Evolutionary conservation across 2,329 filamentous ascomycete species (phyloP).

Genomic region (Fusarium napiforme): DNA sequence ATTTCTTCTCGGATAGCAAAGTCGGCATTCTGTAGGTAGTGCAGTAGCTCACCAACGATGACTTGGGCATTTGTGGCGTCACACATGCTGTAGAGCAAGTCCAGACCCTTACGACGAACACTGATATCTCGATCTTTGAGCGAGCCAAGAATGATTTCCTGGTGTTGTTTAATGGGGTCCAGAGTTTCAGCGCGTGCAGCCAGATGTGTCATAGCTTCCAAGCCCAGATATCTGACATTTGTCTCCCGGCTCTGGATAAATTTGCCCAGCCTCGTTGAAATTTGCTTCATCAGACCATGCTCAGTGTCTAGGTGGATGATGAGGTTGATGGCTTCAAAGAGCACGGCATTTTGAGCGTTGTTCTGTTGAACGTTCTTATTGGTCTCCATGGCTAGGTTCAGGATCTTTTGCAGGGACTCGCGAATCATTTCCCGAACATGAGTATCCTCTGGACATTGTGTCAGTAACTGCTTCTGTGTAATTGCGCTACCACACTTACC

Average conservation of each 20-base stretch:
- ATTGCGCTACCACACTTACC: slow-evolving; percentile 63
- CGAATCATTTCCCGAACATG: slow-evolving; percentile 92
- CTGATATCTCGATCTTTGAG: slow-evolving; percentile 96
- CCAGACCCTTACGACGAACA: slow-evolving; percentile 92
- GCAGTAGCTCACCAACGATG: slow-evolving; percentile 92
- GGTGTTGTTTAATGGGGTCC: slow-evolving; percentile 97
- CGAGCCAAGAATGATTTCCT: slow-evolving; percentile 94
- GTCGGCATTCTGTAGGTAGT: slow-evolving; percentile 95
- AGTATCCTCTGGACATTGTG: slow-evolving; percentile 76
- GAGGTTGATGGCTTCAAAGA: slow-evolving; percentile 98
- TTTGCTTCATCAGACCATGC: slow-evolving; percentile 93
- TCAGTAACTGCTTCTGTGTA: background rate
- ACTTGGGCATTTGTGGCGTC: slow-evolving; percentile 93
- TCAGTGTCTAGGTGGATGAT: slow-evolving; percentile 98
- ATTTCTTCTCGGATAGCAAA: slow-evolving; percentile 99
- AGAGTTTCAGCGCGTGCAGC: slow-evolving; percentile 93
- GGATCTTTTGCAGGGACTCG: slow-evolving; percentile 88
- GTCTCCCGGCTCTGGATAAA: slow-evolving; percentile 98
- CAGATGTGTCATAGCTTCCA: slow-evolving; percentile 98
- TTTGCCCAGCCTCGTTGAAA: slow-evolving; percentile 88
- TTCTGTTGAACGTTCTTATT: slow-evolving; percentile 99
- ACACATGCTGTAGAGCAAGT: slow-evolving; percentile 99
- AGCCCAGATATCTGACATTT: slow-evolving; percentile 93
- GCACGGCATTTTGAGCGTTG: slow-evolving; percentile 96
- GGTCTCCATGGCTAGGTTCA: slow-evolving; percentile 90